A percentile compares a stretch with the other conserved stretches of the same genome.
Conservation (phyloP, 495 filamentous ascomycete genomes). For the Halenospora varia region DNA sequence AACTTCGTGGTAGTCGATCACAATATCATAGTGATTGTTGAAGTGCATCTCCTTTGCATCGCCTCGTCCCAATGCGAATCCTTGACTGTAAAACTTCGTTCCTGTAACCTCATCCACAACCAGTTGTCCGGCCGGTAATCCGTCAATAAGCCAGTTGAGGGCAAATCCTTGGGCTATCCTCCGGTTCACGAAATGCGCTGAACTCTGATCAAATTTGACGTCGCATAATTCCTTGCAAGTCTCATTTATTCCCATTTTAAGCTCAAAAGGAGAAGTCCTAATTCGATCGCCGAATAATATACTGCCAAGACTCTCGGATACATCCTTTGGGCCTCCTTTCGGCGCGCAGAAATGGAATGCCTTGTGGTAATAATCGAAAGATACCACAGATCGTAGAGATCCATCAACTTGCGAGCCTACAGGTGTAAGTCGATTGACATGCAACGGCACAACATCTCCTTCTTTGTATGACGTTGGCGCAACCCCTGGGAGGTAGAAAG, state of each 20-base stretch:
- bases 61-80: conserved; percentile 75
- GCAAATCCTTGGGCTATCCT: conserved; percentile 79
- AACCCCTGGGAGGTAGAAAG: conserved; percentile 95
- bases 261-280: conserved; percentile 82
- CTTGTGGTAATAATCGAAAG: conserved; percentile 92
- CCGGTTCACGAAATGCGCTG: conserved; percentile 75
- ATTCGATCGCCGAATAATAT: conserved; percentile 97
- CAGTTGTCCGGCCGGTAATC: conserved; percentile 81
- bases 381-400: conserved; percentile 81
- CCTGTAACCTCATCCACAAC: conserved; percentile 68
- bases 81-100: conserved; percentile 76
- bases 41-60: conserved; percentile 54
- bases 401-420: conserved; percentile 68
- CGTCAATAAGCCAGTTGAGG: conserved; percentile 94
- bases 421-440: conserved; percentile 90
- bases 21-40: conserved; percentile 92
- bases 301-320: conserved; percentile 87
- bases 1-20: conserved; percentile 88
- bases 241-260: conserved; percentile 80
- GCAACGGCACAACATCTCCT: conserved; percentile 75
- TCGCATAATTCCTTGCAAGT: conserved; percentile 77
- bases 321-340: conserved; percentile 63
- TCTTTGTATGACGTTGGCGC: conserved; percentile 85
- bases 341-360: conserved; percentile 85
- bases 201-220: conserved; percentile 58